These are phyloP conservation scores for Tricladium varicosporioides DNA, from an alignment of 2,329 filamentous ascomycete genomes.

Conservation along the genomic window DNA sequence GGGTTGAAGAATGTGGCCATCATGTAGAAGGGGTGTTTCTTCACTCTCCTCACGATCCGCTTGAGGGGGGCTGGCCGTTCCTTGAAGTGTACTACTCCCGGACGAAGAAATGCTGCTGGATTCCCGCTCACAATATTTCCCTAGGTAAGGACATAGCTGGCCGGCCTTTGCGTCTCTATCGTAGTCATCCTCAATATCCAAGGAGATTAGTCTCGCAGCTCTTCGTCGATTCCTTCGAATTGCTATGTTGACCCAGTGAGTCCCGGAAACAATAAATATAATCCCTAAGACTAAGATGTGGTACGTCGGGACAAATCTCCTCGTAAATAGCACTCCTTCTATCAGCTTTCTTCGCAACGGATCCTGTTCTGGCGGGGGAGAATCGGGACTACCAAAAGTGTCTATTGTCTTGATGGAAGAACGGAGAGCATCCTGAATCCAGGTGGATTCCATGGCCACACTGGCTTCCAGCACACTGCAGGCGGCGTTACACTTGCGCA, in stretches of 20 bases:
- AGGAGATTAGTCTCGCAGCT: not conserved
- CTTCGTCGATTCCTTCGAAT: conserved; percentile 20
- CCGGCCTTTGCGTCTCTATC: conserved; percentile 15
- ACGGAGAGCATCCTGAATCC: conserved; percentile 20
- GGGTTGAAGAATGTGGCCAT: not conserved
- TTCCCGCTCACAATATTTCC: conserved; percentile 6
- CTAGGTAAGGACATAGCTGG: conserved; percentile 1
- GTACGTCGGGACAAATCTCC: conserved; percentile 28
- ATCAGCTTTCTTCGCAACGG: conserved; percentile 23
- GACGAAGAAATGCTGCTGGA: conserved; percentile 20
- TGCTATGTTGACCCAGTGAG: conserved; percentile 20
- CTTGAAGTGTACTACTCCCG: conserved; percentile 24
- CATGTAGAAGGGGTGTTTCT: conserved; percentile 24
- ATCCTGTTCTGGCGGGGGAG: conserved; percentile 16
- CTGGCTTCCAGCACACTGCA: conserved; percentile 4
- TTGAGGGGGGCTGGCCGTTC: conserved; percentile 17
- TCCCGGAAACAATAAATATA: conserved; percentile 20
- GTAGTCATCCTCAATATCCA: conserved; percentile 7
- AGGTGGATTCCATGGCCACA: conserved; percentile 16
- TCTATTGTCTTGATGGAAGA: too few relatives aligned
- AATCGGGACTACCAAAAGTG: conserved; percentile 7
- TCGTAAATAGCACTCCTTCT: conserved; percentile 23
- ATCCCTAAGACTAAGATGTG: conserved; percentile 24
- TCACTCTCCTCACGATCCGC: conserved; percentile 20
- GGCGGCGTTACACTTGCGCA: not conserved